Conservation (phyloP, 2,329 filamentous ascomycete genomes). For the Monilinia aucupariae region DNA sequence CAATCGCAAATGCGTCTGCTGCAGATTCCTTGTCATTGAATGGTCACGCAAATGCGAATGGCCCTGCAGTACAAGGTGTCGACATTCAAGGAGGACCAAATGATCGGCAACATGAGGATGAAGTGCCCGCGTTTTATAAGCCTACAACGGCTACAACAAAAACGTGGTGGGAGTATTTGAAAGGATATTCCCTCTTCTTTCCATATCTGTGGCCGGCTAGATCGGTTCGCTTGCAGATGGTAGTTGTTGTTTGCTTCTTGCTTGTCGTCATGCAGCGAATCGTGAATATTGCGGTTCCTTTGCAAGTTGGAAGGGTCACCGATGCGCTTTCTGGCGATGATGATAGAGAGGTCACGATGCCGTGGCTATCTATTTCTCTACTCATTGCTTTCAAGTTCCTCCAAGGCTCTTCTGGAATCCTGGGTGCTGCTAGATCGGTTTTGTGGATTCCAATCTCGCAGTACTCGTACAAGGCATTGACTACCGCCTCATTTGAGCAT, state of each 20-base stretch:
- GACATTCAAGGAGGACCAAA: constrained; percentile 41
- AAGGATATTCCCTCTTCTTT: constrained; percentile 89
- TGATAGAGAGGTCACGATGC: constrained; percentile 45
- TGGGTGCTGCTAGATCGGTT: constrained; percentile 75
- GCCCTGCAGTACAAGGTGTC: constrained; percentile 40
- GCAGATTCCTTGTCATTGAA: constrained; percentile 25
- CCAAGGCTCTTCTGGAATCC: constrained; percentile 81
- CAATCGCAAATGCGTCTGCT: constrained; percentile 33
- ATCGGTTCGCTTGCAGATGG: constrained; percentile 64
- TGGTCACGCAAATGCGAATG: constrained; percentile 27
- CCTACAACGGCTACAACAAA: constrained; percentile 79
- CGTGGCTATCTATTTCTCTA: constrained; percentile 68
- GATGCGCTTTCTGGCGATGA: constrained; percentile 58
- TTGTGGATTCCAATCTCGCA: constrained; percentile 97
- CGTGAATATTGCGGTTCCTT: constrained; percentile 81
- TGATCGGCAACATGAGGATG: constrained; percentile 43
- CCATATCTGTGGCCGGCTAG: constrained; percentile 95
- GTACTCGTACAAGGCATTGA: constrained; percentile 91
- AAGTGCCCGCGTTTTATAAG: constrained; percentile 78
- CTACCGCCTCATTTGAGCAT: constrained; percentile 93
- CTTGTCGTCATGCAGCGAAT: constrained; percentile 75
- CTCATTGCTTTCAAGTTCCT: constrained; percentile 76
- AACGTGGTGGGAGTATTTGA: constrained; percentile 94
- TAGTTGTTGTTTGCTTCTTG: constrained; percentile 76
- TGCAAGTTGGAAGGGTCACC: constrained; percentile 76